Evolutionary conservation across 2,329 filamentous ascomycete genomes (phyloP).

Genomic region (Aspergillus fructus): DNA sequence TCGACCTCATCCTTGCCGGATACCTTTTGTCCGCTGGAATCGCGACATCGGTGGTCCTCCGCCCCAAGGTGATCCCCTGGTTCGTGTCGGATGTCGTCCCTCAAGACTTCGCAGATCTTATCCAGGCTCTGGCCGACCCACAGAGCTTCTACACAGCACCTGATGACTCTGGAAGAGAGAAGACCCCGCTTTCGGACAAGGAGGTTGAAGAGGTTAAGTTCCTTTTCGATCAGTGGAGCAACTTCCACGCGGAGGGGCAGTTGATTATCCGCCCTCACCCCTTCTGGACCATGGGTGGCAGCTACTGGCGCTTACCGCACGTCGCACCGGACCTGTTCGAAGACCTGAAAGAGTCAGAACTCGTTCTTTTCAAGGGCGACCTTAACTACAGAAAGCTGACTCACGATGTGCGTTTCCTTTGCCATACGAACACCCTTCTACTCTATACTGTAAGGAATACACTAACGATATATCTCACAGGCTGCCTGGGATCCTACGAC

Average conservation of each 20-base stretch:
- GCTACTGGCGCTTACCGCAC: conserved; percentile 81
- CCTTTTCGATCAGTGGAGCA: conserved; percentile 78
- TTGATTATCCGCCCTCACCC: conserved; percentile 77
- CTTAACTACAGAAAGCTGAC: conserved; percentile 94
- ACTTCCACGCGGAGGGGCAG: conserved; percentile 78
- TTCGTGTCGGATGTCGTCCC: conserved; percentile 96
- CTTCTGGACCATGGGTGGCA: conserved; percentile 88
- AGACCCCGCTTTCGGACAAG: conserved; percentile 62
- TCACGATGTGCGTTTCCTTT: conserved; percentile 68
- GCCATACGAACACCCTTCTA: too few relatives aligned
- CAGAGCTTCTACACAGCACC: conserved; percentile 76
- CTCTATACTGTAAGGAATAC: background rate
- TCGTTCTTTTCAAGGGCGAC: conserved; percentile 97
- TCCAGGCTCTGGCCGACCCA: conserved; percentile 76
- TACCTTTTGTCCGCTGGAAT: conserved; percentile 83
- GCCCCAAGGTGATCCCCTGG: conserved; percentile 95
- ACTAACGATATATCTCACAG: conserved; percentile 40
- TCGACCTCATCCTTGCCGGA: conserved; percentile 87
- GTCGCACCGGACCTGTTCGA: conserved; percentile 67
- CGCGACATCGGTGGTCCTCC: conserved; percentile 82
- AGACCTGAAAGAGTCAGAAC: conserved; percentile 77
- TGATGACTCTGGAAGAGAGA: conserved; percentile 60
- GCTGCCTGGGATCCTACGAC: conserved; percentile 83
- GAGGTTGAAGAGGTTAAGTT: conserved; percentile 70
- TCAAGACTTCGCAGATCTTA: conserved; percentile 76